phyloP scores from a whole-genome alignment of 345 rosid species.

The Carallia brachiata region DNA sequence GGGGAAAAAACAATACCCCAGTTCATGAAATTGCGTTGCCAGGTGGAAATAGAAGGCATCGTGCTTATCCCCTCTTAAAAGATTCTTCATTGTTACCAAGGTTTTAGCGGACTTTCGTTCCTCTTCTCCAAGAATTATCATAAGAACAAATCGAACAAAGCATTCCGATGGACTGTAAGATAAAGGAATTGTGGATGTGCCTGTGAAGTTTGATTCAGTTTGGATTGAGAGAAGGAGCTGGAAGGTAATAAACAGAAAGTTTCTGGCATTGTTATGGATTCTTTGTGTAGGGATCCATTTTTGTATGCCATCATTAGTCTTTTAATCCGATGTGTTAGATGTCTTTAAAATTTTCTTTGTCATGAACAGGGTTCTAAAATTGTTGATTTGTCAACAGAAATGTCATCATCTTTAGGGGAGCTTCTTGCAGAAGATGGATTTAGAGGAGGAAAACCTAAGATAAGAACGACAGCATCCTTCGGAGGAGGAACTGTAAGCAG shows the following conservation, averaged over 20 bases:
- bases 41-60: slow-evolving; percentile 1
- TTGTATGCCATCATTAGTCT: neutral
- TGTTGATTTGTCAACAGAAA: slow-evolving; percentile 15
- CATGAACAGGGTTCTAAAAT: neutral
- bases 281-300: neutral
- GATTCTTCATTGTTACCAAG: slow-evolving; percentile 15
- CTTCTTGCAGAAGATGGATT: slow-evolving; percentile 69
- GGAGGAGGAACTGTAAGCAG: slow-evolving; percentile 25
- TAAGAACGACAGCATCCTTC: slow-evolving; percentile 36
- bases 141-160: neutral
- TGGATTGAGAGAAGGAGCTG: neutral
- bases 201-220: neutral
- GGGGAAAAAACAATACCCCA: neutral
- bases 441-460: slow-evolving; percentile 38
- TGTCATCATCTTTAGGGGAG: slow-evolving; percentile 61
- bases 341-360: neutral
- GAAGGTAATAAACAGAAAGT: too few relatives aligned
- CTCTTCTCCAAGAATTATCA: neutral
- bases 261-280: neutral
- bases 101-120: neutral
- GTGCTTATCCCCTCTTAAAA: neutral
- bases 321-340: neutral
- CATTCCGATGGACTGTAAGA: neutral
- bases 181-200: neutral
- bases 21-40: slow-evolving; percentile 19